These are phyloP conservation scores for Pseudomassariella vexata DNA, from an alignment of 2,329 filamentous ascomycete species.

Conservation along the genomic window DNA sequence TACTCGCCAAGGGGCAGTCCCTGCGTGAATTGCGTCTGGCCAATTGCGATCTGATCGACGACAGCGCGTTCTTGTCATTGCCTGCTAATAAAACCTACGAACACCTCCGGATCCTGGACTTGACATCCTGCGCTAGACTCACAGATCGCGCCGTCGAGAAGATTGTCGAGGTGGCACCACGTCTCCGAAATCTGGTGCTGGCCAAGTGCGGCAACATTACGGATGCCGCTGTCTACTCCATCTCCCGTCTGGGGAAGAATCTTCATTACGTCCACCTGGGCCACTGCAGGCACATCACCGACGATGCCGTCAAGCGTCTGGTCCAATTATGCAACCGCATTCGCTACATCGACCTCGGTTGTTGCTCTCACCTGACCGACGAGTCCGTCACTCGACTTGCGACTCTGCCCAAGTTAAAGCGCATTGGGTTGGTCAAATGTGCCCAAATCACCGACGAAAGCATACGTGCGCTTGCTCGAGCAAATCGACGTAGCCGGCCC, in stretches of 20 bases:
- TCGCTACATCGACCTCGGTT: constrained; percentile 95
- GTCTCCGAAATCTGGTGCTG: constrained; percentile 85
- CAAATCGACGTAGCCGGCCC: constrained; percentile 48
- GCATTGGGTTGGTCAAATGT: constrained; percentile 94
- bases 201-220: constrained; percentile 94
- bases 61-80: constrained; percentile 79
- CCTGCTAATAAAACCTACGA: constrained; percentile 69
- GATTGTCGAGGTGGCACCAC: constrained; percentile 80
- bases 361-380: constrained; percentile 84
- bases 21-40: constrained; percentile 87
- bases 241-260: constrained; percentile 88
- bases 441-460: constrained; percentile 83
- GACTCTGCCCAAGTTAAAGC: constrained; percentile 82
- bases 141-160: constrained; percentile 83
- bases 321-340: constrained; percentile 88
- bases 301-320: constrained; percentile 77
- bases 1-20: constrained; percentile 72
- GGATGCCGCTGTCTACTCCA: constrained; percentile 79
- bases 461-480: constrained; percentile 75
- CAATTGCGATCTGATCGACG: constrained; percentile 77
- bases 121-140: constrained; percentile 80
- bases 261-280: constrained; percentile 94
- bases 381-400: constrained; percentile 79
- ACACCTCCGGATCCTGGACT: constrained; percentile 83
- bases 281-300: constrained; percentile 87